Conservation (phyloP, 257 asterid species). For the Echium plantagineum region DNA sequence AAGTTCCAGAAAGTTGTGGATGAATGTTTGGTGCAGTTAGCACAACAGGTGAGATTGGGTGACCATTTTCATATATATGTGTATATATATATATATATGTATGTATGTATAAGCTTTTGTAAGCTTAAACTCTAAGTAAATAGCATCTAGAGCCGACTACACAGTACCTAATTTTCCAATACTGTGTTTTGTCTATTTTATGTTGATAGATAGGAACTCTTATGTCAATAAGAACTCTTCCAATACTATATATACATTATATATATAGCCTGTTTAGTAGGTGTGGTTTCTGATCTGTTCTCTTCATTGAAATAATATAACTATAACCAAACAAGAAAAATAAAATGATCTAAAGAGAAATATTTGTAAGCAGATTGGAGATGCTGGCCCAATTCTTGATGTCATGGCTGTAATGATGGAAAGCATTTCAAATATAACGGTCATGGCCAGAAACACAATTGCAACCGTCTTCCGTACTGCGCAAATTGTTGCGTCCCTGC, state of each 20-base stretch:
- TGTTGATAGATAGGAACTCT: neutral
- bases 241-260: no score
- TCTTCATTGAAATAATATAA: neutral
- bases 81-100: no score
- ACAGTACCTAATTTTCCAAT: neutral
- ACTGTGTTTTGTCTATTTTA: neutral
- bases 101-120: no score
- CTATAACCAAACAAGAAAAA: neutral
- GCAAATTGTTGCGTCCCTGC: slow-evolving; percentile 69
- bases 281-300: neutral
- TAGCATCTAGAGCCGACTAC: no score
- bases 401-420: slow-evolving; percentile 92
- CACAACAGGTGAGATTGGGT: slow-evolving; percentile 46
- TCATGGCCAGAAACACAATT: slow-evolving; percentile 69
- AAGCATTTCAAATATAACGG: slow-evolving; percentile 70
- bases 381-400: slow-evolving; percentile 82
- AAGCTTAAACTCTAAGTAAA: no score
- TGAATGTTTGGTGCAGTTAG: slow-evolving; percentile 69
- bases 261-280: neutral
- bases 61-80: neutral
- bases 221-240: no score
- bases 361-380: slow-evolving; percentile 54
- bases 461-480: slow-evolving; percentile 72
- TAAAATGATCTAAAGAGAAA: neutral
- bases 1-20: slow-evolving; percentile 71